A percentile compares a stretch with the other conserved stretches of the same genome.
Conservation (phyloP, 2,329 filamentous ascomycete species). For the Periglandula ipomoeae region DNA sequence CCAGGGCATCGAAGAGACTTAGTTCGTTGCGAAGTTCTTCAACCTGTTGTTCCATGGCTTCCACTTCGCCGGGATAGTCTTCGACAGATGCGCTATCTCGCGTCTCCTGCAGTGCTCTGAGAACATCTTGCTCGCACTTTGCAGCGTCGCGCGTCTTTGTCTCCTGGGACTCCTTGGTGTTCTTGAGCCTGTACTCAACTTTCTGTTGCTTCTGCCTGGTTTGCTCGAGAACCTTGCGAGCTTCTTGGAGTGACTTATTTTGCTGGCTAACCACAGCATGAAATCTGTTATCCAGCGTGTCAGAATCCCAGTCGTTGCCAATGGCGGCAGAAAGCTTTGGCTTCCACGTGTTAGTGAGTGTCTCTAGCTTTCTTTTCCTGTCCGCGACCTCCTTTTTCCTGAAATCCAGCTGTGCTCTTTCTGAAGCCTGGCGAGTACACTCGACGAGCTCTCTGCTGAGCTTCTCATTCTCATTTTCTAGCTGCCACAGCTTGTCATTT, state of each 20-base stretch:
- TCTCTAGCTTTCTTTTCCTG: constrained; percentile 65
- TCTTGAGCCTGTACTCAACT: constrained; percentile 63
- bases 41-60: constrained; percentile 45
- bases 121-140: constrained; percentile 48
- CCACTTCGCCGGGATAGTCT: constrained; percentile 43
- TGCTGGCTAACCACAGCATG: constrained; percentile 53
- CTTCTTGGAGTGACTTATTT: constrained; percentile 48
- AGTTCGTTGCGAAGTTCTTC: constrained; percentile 56
- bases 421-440: constrained; percentile 69
- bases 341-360: constrained; percentile 65
- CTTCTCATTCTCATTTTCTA: constrained; percentile 64
- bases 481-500: constrained; percentile 53
- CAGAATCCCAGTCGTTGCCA: constrained; percentile 56
- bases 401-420: constrained; percentile 75
- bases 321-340: constrained; percentile 59
- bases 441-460: constrained; percentile 76
- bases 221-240: constrained; percentile 61
- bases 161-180: constrained; percentile 52
- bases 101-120: constrained; percentile 36
- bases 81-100: constrained; percentile 40
- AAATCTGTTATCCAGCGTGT: constrained; percentile 62
- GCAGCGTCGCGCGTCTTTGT: constrained; percentile 55
- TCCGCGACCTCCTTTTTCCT: constrained; percentile 72
- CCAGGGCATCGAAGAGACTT: constrained; percentile 58
- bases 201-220: constrained; percentile 66